Base-by-base conservation (phyloP, 805 yeast genomes). In the Brettanomyces anomalus region DNA sequence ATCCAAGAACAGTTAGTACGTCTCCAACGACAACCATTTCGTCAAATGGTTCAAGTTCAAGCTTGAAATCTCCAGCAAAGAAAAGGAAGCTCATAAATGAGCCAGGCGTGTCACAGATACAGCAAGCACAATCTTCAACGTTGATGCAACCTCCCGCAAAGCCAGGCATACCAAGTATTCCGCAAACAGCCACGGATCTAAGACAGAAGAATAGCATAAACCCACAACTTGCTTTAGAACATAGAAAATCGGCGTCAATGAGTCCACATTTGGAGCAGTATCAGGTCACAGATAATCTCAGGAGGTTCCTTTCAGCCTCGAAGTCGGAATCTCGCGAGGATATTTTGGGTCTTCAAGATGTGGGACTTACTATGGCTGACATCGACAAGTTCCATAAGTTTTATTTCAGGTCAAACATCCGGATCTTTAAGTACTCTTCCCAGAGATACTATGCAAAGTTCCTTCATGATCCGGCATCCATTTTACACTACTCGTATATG, bases 401-500 rank as follows among this genome's bases (percentile, higher is more conserved):
- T 17, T 52, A 51, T 35, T 54, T 52, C 26, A 38, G 36, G 6
- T 31, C 41, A 3, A 44, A 37, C 7, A 34, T 37, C 5, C 43
- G 51, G 33, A 36, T 48, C 5, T 52, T 46, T 15, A 47, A 40
- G 14, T 54, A 52, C 28, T 52, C 58, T 11, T 26, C 39, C 15
- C 43, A 42, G 26, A 45, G 63, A 36, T 58, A 54, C 44, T 20
- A 46, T 28, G 20, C 47, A 19, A 44, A 45, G n/a, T 49, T 55
- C 20, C 24, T 43, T 1, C 44, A 43, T 11, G 46, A 57, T 16
- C 60, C 62, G 0, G 21, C 30, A 8, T 33, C 45, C 7, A 36
- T 56, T 3, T 21, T 50, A 19, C 56, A 51, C 39, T 51, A 50
- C 28, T 41, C 51, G 5, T 56, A 54, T 36, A 43, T 53, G 44